These are phyloP conservation scores for Gentiana macrophylla DNA, from an alignment of 257 asterid genomes.

Conservation along the genomic window DNA sequence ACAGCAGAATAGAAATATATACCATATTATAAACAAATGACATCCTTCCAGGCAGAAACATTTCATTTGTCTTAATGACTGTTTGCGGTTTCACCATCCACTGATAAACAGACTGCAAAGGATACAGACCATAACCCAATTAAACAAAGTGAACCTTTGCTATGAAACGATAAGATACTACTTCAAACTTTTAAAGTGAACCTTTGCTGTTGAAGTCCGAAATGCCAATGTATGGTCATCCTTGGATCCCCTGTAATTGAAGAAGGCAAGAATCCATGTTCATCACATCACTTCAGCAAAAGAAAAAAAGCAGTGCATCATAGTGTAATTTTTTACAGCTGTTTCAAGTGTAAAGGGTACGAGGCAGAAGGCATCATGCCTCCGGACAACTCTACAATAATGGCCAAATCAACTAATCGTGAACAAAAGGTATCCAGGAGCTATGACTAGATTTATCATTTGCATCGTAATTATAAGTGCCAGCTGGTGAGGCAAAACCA, in stretches of 20 bases:
- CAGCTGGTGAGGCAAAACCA: too few relatives aligned
- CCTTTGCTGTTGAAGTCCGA: conserved; percentile 92
- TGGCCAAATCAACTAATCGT: too few relatives aligned
- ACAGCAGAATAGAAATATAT: conserved; percentile 5
- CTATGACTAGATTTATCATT: too few relatives aligned
- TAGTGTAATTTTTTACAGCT: too few relatives aligned
- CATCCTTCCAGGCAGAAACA: conserved; percentile 99
- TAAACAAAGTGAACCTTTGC: background rate
- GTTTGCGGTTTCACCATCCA: conserved; percentile 97
- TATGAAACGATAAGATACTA: background rate
- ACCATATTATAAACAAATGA: conserved; percentile 88
- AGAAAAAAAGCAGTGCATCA: too few relatives aligned
- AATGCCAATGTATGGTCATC: conserved; percentile 76
- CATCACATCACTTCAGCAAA: too few relatives aligned
- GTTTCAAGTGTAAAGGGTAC: too few relatives aligned
- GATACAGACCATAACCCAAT: background rate
- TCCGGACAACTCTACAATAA: too few relatives aligned
- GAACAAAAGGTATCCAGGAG: too few relatives aligned
- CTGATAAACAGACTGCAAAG: conserved; percentile 72
- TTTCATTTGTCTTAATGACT: conserved; percentile 73
- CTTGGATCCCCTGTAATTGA: conserved; percentile 43
- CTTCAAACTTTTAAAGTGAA: conserved; percentile 7
- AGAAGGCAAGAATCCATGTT: too few relatives aligned
- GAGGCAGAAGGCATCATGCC: too few relatives aligned
- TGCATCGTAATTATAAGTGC: too few relatives aligned